Evolutionary conservation across 140 eudicot genomes (phyloP).

Genomic region (Cichorium intybus): DNA sequence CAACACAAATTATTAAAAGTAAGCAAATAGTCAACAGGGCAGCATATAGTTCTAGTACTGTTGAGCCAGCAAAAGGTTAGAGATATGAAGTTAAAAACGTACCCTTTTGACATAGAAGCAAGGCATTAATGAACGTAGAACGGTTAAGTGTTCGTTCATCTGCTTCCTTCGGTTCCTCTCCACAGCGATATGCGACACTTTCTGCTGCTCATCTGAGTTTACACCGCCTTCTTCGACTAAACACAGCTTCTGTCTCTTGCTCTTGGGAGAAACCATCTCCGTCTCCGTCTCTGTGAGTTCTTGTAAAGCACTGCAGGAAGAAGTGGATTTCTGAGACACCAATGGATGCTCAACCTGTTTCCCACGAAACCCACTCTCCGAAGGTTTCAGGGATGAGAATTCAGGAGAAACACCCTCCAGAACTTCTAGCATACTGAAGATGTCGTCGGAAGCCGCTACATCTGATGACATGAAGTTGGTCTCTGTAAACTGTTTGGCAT

Average conservation of each 20-base stretch:
- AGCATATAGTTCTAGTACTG: too few relatives aligned
- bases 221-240: slow-evolving; percentile 23
- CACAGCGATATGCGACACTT: slow-evolving; percentile 72
- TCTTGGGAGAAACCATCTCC: slow-evolving; percentile 39
- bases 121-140: slow-evolving; percentile 91
- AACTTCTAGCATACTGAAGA: slow-evolving; percentile 76
- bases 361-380: slow-evolving; percentile 6
- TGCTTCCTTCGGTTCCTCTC: slow-evolving; percentile 93
- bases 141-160: slow-evolving; percentile 81
- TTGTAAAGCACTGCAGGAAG: slow-evolving; percentile 32
- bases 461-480: slow-evolving; percentile 23
- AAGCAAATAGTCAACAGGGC: not conserved
- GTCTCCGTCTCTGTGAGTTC: slow-evolving; percentile 14
- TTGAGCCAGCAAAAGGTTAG: not conserved
- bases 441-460: slow-evolving; percentile 51
- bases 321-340: slow-evolving; percentile 44
- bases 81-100: slow-evolving; percentile 10
- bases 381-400: slow-evolving; percentile 15
- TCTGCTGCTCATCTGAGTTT: slow-evolving; percentile 38
- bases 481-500: slow-evolving; percentile 24
- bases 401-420: slow-evolving; percentile 43
- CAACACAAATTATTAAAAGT: not conserved
- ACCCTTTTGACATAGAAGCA: slow-evolving; percentile 90
- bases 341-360: slow-evolving; percentile 26
- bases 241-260: slow-evolving; percentile 59